A percentile compares a stretch with the other conserved stretches of the same genome.
phyloP scores from a whole-genome alignment of 495 filamentous ascomycete species.

The Penicillium angulare region DNA sequence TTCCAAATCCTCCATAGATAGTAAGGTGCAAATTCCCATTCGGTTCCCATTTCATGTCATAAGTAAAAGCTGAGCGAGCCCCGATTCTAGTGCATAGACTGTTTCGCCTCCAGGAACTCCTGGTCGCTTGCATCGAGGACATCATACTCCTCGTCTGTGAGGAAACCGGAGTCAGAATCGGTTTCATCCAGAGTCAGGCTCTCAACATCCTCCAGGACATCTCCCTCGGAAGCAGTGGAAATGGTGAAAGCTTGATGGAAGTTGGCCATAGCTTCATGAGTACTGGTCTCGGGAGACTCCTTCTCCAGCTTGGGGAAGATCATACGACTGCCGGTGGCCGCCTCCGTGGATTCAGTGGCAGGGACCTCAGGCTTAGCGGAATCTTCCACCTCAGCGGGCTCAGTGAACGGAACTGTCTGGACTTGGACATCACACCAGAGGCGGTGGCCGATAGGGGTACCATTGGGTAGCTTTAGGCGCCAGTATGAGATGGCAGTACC shows the following conservation, averaged over 20 bases:
- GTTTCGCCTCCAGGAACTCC: conserved; percentile 60
- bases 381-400: conserved; percentile 19
- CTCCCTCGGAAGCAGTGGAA: conserved; percentile 47
- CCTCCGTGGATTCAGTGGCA: conserved; percentile 8
- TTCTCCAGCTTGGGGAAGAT: conserved; percentile 97
- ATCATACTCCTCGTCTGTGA: conserved; percentile 98
- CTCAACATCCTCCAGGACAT: conserved; percentile 66
- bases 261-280: conserved; percentile 56
- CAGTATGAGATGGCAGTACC: conserved; percentile 91
- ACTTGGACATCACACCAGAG: conserved; percentile 94
- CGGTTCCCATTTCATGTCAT: conserved; percentile 10
- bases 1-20: conserved; percentile 10
- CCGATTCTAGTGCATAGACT: conserved; percentile 24
- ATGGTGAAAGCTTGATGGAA: conserved; percentile 32
- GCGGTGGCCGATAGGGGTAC: conserved; percentile 82
- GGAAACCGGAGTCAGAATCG: conserved; percentile 62
- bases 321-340: conserved; percentile 63
- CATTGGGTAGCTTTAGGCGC: conserved; percentile 83
- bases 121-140: conserved; percentile 94
- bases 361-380: conserved; percentile 13
- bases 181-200: conserved; percentile 62
- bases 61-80: neutral
- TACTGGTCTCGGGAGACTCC: conserved; percentile 81
- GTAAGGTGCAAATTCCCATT: conserved; percentile 24
- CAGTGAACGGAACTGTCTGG: conserved; percentile 25